phyloP scores from a whole-genome alignment of 345 rosid genomes.

The Turritis glabra region DNA sequence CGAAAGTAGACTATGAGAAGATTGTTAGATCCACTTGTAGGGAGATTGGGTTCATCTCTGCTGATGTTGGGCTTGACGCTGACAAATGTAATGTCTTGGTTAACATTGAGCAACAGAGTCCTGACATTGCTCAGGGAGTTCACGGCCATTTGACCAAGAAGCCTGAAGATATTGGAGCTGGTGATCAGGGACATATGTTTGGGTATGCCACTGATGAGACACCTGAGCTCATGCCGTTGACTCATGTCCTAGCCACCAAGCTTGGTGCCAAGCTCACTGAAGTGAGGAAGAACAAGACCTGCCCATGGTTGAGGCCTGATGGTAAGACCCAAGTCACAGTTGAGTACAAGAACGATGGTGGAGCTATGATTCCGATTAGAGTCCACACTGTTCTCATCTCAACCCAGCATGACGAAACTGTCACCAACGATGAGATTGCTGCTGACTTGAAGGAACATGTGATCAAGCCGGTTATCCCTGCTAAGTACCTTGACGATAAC shows the following conservation, averaged over 20 bases:
- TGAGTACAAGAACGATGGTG: constrained; percentile 63
- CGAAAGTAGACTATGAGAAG: constrained; percentile 68
- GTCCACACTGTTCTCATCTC: constrained; percentile 83
- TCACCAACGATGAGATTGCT: constrained; percentile 71
- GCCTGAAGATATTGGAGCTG: constrained; percentile 89
- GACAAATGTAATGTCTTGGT: constrained; percentile 75
- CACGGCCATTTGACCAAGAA: constrained; percentile 78
- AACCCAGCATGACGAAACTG: constrained; percentile 81
- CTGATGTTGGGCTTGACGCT: constrained; percentile 82
- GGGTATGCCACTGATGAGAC: constrained; percentile 86
- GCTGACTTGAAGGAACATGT: constrained; percentile 70
- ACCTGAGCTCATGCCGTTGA: constrained; percentile 74
- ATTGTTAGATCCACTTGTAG: constrained; percentile 77
- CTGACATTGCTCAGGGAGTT: constrained; percentile 83
- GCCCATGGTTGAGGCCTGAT: constrained; percentile 83
- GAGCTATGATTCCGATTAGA: constrained; percentile 71
- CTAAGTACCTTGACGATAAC: constrained; percentile 68
- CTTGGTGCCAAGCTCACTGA: constrained; percentile 85
- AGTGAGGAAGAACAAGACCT: constrained; percentile 76
- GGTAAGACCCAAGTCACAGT: constrained; percentile 85
- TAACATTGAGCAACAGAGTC: constrained; percentile 78
- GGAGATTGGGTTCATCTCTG: constrained; percentile 64
- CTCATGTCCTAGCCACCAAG: constrained; percentile 79
- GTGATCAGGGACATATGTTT: constrained; percentile 85
- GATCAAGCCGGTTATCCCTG: constrained; percentile 71